Conservation (phyloP, 1,284 basidiomycete species). For the Mycosarcoma maydis region DNA sequence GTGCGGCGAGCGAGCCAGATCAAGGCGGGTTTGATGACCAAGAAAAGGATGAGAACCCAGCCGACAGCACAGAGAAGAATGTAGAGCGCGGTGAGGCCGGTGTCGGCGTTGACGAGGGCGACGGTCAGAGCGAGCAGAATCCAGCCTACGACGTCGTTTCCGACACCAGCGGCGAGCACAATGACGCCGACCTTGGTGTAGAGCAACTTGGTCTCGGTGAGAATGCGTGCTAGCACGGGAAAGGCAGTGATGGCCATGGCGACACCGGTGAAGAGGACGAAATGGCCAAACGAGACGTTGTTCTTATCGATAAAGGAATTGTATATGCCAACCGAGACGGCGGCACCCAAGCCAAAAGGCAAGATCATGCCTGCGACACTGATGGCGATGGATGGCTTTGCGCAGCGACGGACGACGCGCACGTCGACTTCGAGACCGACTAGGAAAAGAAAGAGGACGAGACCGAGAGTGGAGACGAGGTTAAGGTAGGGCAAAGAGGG, state of each 20-base stretch:
- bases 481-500: slow-evolving; percentile 80
- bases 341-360: slow-evolving; percentile 86
- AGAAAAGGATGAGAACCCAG: slow-evolving; percentile 82
- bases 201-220: slow-evolving; percentile 74
- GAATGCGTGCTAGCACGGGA: slow-evolving; percentile 81
- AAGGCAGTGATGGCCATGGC: slow-evolving; percentile 89
- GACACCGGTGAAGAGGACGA: slow-evolving; percentile 92
- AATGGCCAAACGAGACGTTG: slow-evolving; percentile 79
- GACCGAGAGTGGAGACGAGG: slow-evolving; percentile 88
- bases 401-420: slow-evolving; percentile 73
- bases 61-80: slow-evolving; percentile 82
- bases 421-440: slow-evolving; percentile 92
- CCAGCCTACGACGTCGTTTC: slow-evolving; percentile 82
- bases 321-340: slow-evolving; percentile 82
- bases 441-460: slow-evolving; percentile 75
- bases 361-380: slow-evolving; percentile 76
- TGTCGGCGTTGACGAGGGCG: slow-evolving; percentile 84
- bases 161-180: slow-evolving; percentile 88
- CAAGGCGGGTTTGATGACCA: slow-evolving; percentile 75
- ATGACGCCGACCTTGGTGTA: slow-evolving; percentile 93
- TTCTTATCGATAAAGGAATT: slow-evolving; percentile 76
- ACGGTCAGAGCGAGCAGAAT: slow-evolving; percentile 80
- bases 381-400: slow-evolving; percentile 68
- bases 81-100: slow-evolving; percentile 79
- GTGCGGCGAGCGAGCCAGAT: slow-evolving; percentile 79